phyloP scores from a whole-genome alignment of 2,329 filamentous ascomycete genomes.

The Cephalotrichum gorgonifer region DNA sequence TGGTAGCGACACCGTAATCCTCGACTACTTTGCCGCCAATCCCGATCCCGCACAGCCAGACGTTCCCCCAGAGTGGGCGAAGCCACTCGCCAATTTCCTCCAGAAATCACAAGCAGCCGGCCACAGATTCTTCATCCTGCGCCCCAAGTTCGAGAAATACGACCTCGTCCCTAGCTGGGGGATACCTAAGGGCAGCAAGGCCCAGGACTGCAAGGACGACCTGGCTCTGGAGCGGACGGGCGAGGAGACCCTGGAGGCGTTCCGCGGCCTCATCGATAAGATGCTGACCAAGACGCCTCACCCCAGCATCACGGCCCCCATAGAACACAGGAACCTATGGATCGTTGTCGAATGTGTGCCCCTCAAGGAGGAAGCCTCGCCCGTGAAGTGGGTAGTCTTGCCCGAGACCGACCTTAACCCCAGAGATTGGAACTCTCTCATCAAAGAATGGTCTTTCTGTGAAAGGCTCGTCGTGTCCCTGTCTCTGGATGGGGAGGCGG shows the following conservation, averaged over 20 bases:
- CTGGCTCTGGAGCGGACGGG: too few species aligned
- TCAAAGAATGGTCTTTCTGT: not conserved
- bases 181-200: not conserved
- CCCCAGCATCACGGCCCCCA: not conserved
- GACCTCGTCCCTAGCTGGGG: not conserved
- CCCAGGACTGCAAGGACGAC: not conserved
- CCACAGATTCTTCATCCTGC: not conserved
- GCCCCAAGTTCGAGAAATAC: not conserved
- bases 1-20: too few species aligned
- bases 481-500: not conserved
- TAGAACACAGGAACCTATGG: not conserved
- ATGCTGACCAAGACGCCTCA: not conserved
- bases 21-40: too few species aligned
- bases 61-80: not conserved
- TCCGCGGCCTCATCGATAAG: not conserved
- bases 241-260: not conserved
- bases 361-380: not conserved
- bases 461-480: not conserved
- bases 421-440: too few species aligned
- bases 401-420: not conserved
- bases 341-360: not conserved
- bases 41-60: too few species aligned
- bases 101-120: not conserved
- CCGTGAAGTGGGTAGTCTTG: not conserved
- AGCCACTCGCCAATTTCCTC: not conserved